Base-by-base conservation (phyloP, 805 yeast genomes). In the Metschnikowia lochheadii region DNA sequence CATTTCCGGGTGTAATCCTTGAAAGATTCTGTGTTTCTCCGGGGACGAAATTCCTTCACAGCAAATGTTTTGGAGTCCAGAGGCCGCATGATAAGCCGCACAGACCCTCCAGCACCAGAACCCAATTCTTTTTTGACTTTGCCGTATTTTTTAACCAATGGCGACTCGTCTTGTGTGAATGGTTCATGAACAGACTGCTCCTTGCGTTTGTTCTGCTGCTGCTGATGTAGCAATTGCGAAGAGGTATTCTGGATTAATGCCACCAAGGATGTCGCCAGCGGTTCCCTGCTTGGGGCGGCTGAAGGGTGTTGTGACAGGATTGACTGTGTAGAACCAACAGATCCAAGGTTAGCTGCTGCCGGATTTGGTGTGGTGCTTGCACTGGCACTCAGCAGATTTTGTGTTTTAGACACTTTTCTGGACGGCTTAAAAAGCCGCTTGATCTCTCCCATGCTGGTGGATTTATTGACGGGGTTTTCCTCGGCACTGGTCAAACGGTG, bases 61-160 rank as follows among this genome's bases (percentile, higher is more conserved):
- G 96, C 96, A 72, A 87, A 87, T 0, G 87, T 80, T 35, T 79
- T 79, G 58, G 81, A 80, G 66, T 87, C 92, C 37, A 81, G 69
- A 40, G 86, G 84, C 59, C 92, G 78, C 7, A 78, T 78, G 21
- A 87, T 76, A 41, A 87, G 70, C 57, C 87, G 76, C n/a, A 87
- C 96, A 1, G 90, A 81, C 6, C 96, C 96, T 44, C 95, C 96
- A 11, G 94, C 96, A 50, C 96, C 96, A 1, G 89, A 82, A 15
- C 96, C 96, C 43, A 87, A 66, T 51, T 84, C 78, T 63, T 85
- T 84, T 45, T 92, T 91, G 54, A 85, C 65, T 56, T 81, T 84
- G 49, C 92, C 89, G 63, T 87, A 87, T 60, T 86, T 83, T 52
- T 68, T 69, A n/a, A 62, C 66, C 46, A 63, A 50, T 23, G 62